A percentile compares a stretch with the other conserved stretches of the same genome.
These are phyloP conservation scores for Sugiyamaella novakii DNA, from an alignment of 1,139 yeast genomes.

Conservation along the genomic window DNA sequence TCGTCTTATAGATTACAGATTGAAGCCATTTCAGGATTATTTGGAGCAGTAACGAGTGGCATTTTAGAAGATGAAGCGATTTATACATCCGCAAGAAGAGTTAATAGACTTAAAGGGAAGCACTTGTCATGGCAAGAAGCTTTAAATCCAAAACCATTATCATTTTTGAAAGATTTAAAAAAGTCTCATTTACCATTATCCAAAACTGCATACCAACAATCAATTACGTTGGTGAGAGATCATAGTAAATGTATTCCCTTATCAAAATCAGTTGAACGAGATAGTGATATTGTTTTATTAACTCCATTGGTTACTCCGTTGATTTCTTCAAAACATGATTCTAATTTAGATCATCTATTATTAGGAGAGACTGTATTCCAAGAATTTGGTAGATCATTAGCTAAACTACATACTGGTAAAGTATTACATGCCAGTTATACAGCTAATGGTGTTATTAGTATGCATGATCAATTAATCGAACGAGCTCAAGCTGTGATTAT, in stretches of 20 bases:
- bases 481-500: constrained; percentile 59
- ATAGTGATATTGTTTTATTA: constrained; percentile 49
- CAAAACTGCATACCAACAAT: constrained; percentile 52
- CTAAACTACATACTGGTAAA: constrained; percentile 45
- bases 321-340: constrained; percentile 33
- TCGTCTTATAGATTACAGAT: constrained; percentile 58
- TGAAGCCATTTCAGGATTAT: constrained; percentile 59
- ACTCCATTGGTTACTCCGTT: constrained; percentile 58
- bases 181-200: constrained; percentile 51
- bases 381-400: constrained; percentile 38
- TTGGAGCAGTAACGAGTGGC: constrained; percentile 57
- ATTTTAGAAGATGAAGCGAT: constrained; percentile 54
- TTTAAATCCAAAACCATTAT: constrained; percentile 41
- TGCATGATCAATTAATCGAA: constrained; percentile 61
- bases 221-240: constrained; percentile 61
- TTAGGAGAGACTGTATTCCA: constrained; percentile 63
- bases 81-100: constrained; percentile 48
- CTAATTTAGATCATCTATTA: constrained; percentile 40
- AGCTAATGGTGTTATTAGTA: constrained; percentile 61
- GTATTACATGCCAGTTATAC: constrained; percentile 65
- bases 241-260: constrained; percentile 56
- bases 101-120: constrained; percentile 49
- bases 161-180: constrained; percentile 45
- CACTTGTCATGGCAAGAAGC: constrained; percentile 55
- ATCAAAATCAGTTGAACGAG: constrained; percentile 47